Percentiles rank a stretch among this genome's conserved stretches.
Evolutionary conservation across 108 stramenopile species (phyloP).

Genomic region (Asterionellopsis glacialis): DNA sequence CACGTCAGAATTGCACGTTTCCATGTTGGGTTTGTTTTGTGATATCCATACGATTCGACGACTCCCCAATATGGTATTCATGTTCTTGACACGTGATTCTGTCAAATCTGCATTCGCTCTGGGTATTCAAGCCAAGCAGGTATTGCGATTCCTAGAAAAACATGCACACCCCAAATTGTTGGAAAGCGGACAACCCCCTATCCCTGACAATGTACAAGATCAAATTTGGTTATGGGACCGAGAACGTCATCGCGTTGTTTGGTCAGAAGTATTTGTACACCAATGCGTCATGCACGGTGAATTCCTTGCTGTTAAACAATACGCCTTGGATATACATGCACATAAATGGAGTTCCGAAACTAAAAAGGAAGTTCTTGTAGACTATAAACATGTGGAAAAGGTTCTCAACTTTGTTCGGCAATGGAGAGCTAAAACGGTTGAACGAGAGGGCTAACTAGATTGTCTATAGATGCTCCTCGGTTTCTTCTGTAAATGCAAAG

Average conservation of each 20-base stretch:
- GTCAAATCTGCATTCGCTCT: conserved; percentile 72
- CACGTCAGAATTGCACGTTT: conserved; percentile 70
- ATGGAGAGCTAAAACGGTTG: conserved; percentile 65
- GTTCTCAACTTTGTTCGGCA: conserved; percentile 56
- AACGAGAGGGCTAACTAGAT: neutral
- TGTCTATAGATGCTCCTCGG: too few relatives aligned
- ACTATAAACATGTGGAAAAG: conserved; percentile 52
- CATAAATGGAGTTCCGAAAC: conserved; percentile 58
- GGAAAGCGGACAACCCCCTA: conserved; percentile 26
- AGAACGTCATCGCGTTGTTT: conserved; percentile 65
- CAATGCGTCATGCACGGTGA: conserved; percentile 61
- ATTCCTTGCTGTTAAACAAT: conserved; percentile 62
- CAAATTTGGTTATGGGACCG: conserved; percentile 88
- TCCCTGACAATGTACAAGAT: conserved; percentile 85
- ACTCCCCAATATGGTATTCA: conserved; percentile 84
- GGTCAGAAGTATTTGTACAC: conserved; percentile 68
- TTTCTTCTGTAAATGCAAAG: too few relatives aligned
- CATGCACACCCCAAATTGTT: conserved; percentile 87
- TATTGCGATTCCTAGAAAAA: conserved; percentile 83
- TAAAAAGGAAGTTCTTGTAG: conserved; percentile 51
- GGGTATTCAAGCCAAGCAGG: conserved; percentile 80
- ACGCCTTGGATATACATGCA: conserved; percentile 43
- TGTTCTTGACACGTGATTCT: conserved; percentile 77
- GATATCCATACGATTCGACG: conserved; percentile 70
- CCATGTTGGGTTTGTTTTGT: conserved; percentile 83